Evolutionary conservation across 371 early-diverging fungal species (phyloP).

Genomic region (Mortierella sp.): DNA sequence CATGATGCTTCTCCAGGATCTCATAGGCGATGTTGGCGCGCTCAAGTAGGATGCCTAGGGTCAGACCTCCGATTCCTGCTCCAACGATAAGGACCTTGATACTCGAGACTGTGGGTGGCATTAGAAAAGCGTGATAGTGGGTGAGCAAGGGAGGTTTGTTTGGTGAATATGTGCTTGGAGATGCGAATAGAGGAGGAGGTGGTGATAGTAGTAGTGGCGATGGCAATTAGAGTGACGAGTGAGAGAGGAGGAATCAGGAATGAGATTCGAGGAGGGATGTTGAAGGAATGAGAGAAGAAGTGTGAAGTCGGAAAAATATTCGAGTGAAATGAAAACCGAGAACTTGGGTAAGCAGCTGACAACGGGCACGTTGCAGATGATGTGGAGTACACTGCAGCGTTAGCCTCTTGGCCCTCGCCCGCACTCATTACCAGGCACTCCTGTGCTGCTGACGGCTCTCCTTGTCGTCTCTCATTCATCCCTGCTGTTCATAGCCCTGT

Average conservation of each 20-base stretch:
- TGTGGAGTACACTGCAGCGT: too few species aligned
- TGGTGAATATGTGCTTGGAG: not conserved
- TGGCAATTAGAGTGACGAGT: not conserved
- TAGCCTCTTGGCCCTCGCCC: too few species aligned
- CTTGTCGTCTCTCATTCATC: too few species aligned
- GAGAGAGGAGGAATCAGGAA: not conserved
- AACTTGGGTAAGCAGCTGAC: too few species aligned
- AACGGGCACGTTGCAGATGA: too few species aligned
- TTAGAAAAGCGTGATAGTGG: too few species aligned
- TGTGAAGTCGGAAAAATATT: too few species aligned
- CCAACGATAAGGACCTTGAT: slow-evolving; percentile 27
- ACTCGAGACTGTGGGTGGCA: not conserved
- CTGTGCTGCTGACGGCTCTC: too few species aligned
- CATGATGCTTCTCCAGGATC: slow-evolving; percentile 25
- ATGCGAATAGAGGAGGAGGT: not conserved
- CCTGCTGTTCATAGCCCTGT: too few species aligned
- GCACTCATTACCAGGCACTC: too few species aligned
- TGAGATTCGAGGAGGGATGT: not conserved
- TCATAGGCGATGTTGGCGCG: slow-evolving; percentile 27
- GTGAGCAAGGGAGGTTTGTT: too few species aligned
- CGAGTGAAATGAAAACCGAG: too few species aligned
- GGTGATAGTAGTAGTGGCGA: not conserved
- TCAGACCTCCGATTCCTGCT: slow-evolving; percentile 30
- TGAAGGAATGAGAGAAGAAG: not conserved
- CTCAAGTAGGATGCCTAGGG: slow-evolving; percentile 22